Conservation (phyloP, 2,329 filamentous ascomycete genomes). For the Beauveria brongniartii region DNA sequence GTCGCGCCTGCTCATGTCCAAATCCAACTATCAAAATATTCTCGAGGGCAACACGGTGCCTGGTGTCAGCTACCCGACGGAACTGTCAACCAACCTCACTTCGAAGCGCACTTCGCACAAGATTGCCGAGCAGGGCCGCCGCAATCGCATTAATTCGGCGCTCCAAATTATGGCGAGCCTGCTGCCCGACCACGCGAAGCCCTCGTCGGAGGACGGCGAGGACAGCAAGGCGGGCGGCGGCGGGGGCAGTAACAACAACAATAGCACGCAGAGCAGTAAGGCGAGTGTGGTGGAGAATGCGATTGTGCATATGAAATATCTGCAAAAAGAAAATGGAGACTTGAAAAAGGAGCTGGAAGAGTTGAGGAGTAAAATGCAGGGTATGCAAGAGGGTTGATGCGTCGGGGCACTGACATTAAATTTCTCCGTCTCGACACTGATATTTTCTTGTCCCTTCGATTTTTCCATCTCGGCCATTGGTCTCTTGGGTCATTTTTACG, state of each 20-base stretch:
- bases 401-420: not conserved
- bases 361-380: constrained; percentile 25
- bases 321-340: constrained; percentile 65
- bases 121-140: constrained; percentile 89
- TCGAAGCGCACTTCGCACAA: constrained; percentile 98
- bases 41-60: constrained; percentile 87
- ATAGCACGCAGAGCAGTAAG: constrained; percentile 68
- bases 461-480: not conserved
- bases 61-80: constrained; percentile 82
- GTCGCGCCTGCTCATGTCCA: constrained; percentile 75
- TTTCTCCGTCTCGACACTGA: not conserved
- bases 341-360: constrained; percentile 53
- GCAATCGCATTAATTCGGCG: constrained; percentile 92
- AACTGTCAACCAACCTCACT: constrained; percentile 85
- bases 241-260: not conserved
- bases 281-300: constrained; percentile 96
- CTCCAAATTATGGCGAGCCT: constrained; percentile 84
- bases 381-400: constrained; percentile 14
- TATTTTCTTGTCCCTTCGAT: not conserved
- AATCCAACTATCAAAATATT: constrained; percentile 98
- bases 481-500: not conserved
- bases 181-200: constrained; percentile 53
- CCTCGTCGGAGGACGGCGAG: constrained; percentile 33
- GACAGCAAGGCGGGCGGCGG: constrained; percentile 35
- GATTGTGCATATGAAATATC: constrained; percentile 84